Percentiles rank a stretch among this genome's conserved stretches.
phyloP scores from a whole-genome alignment of 805 yeast genomes.

The Scheffersomyces ergatensis region DNA sequence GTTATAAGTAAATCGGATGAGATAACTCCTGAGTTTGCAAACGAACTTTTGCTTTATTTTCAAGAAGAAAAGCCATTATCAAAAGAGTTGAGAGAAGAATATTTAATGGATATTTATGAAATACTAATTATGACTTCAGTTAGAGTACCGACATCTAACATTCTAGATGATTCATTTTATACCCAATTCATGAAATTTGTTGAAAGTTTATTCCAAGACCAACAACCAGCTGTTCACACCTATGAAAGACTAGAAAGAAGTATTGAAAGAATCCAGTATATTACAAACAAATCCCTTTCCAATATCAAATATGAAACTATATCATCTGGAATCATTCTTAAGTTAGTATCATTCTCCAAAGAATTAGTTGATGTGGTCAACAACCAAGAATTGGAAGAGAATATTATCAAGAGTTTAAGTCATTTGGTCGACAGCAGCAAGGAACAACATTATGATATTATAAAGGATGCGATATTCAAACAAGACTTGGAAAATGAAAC shows the following conservation, averaged over 20 bases:
- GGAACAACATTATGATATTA: conserved; percentile 5
- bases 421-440: conserved; percentile 6
- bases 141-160: neutral
- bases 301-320: conserved; percentile 1
- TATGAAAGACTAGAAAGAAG: conserved; percentile 28
- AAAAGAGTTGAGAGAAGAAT: neutral
- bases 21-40: conserved; percentile 4
- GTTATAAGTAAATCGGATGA: conserved; percentile 3
- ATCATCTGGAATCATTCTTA: conserved; percentile 8
- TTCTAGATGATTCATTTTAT: conserved; percentile 21
- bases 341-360: conserved; percentile 17
- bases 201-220: conserved; percentile 23
- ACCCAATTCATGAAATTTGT: conserved; percentile 19
- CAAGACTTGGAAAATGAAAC: conserved; percentile 23
- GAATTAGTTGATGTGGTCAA: conserved; percentile 19
- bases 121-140: conserved; percentile 5
- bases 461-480: conserved; percentile 12
- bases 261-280: conserved; percentile 18
- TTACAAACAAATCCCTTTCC: conserved; percentile 6
- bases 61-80: neutral
- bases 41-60: conserved; percentile 8
- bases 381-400: conserved; percentile 7
- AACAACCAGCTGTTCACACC: conserved; percentile 34
- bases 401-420: conserved; percentile 7
- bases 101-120: conserved; percentile 14